A percentile compares a stretch with the other conserved stretches of the same genome.
Conservation (phyloP, 2,329 filamentous ascomycete genomes). For the Colletotrichum costaricense region DNA sequence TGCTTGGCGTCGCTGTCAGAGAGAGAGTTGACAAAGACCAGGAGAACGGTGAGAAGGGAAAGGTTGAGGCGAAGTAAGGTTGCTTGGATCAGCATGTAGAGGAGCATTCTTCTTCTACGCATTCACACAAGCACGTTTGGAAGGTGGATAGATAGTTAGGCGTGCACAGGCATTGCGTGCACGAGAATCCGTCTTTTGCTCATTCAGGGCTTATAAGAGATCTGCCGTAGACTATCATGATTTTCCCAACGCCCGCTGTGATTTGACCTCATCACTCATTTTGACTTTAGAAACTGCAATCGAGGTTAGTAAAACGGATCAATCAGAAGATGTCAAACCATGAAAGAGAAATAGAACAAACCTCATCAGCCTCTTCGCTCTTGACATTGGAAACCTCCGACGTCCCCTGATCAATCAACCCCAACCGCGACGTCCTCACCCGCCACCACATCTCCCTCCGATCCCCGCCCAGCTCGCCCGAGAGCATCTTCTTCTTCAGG, state of each 20-base stretch:
- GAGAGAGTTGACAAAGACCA: not conserved
- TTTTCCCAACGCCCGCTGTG: conserved; percentile 4
- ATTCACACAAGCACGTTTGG: not conserved
- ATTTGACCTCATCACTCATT: not conserved
- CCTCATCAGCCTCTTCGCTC: conserved; percentile 77
- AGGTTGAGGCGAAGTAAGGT: not conserved
- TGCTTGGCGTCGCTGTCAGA: conserved; percentile 40
- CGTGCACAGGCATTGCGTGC: not conserved
- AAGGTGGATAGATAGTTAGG: not conserved
- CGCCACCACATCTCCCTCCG: conserved; percentile 85
- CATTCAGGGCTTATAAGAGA: not conserved
- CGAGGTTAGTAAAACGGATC: not conserved
- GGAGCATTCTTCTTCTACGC: not conserved
- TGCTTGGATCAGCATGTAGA: not conserved
- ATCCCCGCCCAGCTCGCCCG: conserved; percentile 79
- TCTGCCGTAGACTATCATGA: not conserved
- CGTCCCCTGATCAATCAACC: conserved; percentile 75
- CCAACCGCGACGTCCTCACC: conserved; percentile 74
- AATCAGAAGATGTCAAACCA: not conserved
- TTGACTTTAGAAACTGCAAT: conserved; percentile 29
- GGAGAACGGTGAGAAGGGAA: not conserved
- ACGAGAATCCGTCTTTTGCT: not conserved
- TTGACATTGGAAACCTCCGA: conserved; percentile 74
- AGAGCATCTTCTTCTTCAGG: conserved; percentile 79
- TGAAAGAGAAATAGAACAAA: conserved; percentile 40